Evolutionary conservation across 768 basidiomycete genomes (phyloP).

Genomic region (Lentinula edodes): DNA sequence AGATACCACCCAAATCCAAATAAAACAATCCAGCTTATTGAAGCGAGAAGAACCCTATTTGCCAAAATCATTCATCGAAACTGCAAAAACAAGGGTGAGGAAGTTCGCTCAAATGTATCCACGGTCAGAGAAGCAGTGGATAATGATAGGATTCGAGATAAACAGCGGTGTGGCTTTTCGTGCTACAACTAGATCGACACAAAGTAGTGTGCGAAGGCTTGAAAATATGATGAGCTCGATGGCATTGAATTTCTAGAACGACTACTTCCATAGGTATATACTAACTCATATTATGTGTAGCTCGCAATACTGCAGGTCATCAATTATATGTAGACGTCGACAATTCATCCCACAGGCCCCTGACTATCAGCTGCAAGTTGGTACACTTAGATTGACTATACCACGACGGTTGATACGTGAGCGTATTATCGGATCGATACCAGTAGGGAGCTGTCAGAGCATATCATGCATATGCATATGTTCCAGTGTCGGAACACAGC

Average conservation of each 20-base stretch:
- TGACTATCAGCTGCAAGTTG: too few relatives aligned
- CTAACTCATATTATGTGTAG: too few relatives aligned
- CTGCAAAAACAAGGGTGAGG: slow-evolving; percentile 7
- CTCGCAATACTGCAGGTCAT: too few relatives aligned
- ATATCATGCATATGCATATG: too few relatives aligned
- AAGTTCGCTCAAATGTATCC: slow-evolving; percentile 5
- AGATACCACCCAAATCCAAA: neutral
- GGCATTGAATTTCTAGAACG: neutral
- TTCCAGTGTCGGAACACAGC: too few relatives aligned
- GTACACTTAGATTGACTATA: too few relatives aligned
- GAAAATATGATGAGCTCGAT: neutral
- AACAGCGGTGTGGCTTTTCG: neutral
- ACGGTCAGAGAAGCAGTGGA: slow-evolving; percentile 6
- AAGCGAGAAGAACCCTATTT: slow-evolving; percentile 4
- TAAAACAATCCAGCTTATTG: neutral
- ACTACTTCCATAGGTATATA: too few relatives aligned
- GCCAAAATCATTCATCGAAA: slow-evolving; percentile 8
- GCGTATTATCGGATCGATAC: too few relatives aligned
- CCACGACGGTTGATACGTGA: too few relatives aligned
- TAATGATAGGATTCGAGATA: slow-evolving; percentile 7
- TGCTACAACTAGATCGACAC: neutral
- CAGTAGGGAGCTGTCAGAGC: too few relatives aligned
- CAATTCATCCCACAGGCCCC: too few relatives aligned
- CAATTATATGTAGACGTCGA: too few relatives aligned
- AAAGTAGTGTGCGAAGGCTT: neutral